Evolutionary conservation across 2,329 filamentous ascomycete species (phyloP), one percentile per base, ranked within the genome.

Genomic region (Ascochyta lentis): DNA sequence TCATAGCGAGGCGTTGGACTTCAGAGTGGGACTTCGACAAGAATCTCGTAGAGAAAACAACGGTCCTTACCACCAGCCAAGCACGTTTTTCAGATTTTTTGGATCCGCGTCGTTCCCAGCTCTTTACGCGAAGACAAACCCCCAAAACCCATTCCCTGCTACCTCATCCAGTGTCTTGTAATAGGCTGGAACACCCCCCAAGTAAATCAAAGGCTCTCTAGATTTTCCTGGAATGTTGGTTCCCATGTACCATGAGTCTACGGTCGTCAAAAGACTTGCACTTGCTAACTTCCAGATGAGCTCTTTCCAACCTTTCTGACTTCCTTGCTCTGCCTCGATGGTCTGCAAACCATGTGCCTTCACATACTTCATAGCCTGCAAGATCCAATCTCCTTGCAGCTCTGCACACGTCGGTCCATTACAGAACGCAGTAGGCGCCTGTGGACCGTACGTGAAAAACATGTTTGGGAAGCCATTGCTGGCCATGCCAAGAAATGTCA

Each of bases 351-450:
- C 66, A 37, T 82, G 73, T 1, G 63, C 60, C 59, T 78, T 69
- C 60, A 85, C 81, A 66, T 83, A 78, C 33, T 76, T 70, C 49
- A 87, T 82, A 39, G 70, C 68, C 42, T 83, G 79, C 15, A 77
- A 74, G 50, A 86, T 81, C 83, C 83, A 87, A 0, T 82, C 74
- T 2, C 83, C 84, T 61, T 88, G 85, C 1, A 84, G 64, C 58
- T 86, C 82, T 7, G 82, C 79, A 1, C 76, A 79, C 0, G 80
- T 79, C 0, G 86, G 85, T 0, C 84, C 85, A 60, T 87, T 88
- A 64, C 77, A 65, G 70, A 86, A 73, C 0, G 83, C 77, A 0
- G 83, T 86, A 0, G 84, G 84, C 0, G 76, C 82, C n/a, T 87
- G 84, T 0, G 79, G 75, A 0, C 84, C 84, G 64, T 86, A 86